These are phyloP conservation scores for Verticillium klebahnii DNA, from an alignment of 2,329 filamentous ascomycete species.

Conservation along the genomic window DNA sequence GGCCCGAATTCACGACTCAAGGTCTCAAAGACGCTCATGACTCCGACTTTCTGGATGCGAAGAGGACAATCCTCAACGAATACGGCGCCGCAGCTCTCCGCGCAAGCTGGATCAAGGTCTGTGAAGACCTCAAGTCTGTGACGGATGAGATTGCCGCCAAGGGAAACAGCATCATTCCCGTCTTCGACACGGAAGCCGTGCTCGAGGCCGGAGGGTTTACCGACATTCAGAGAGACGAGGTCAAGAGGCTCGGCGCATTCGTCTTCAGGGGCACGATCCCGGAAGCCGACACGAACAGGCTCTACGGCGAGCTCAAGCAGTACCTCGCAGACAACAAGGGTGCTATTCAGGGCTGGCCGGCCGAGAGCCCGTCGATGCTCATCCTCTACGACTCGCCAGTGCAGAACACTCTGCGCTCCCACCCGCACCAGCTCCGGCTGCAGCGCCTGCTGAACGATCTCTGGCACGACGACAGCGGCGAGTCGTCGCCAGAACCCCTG, in stretches of 20 bases:
- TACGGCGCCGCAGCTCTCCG: slow-evolving; percentile 29
- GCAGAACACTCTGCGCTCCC: slow-evolving; percentile 30
- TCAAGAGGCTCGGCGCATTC: slow-evolving; percentile 19
- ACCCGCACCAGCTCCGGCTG: slow-evolving; percentile 30
- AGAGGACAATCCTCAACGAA: slow-evolving; percentile 27
- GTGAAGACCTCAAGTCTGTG: slow-evolving; percentile 25
- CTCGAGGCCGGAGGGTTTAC: slow-evolving; percentile 14
- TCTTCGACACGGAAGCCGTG: slow-evolving; percentile 22
- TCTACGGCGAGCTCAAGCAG: slow-evolving; percentile 24
- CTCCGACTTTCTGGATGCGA: slow-evolving; percentile 20
- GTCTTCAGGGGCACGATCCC: slow-evolving; percentile 17
- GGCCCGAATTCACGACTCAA: slow-evolving; percentile 16
- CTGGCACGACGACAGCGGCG: slow-evolving; percentile 26
- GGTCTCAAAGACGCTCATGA: slow-evolving; percentile 10
- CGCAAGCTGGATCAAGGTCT: slow-evolving; percentile 32
- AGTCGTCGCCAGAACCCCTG: slow-evolving; percentile 27
- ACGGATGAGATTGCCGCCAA: slow-evolving; percentile 30
- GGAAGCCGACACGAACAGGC: slow-evolving; percentile 14
- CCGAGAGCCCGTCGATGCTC: slow-evolving; percentile 31
- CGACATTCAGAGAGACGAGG: slow-evolving; percentile 15
- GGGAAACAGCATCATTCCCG: slow-evolving; percentile 26
- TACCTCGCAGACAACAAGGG: slow-evolving; percentile 27
- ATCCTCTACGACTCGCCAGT: slow-evolving; percentile 32
- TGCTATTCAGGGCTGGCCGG: slow-evolving; percentile 27
- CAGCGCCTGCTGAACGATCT: slow-evolving; percentile 31